Base-by-base conservation (phyloP, 345 rosid genomes). In the Linum lewisii region DNA sequence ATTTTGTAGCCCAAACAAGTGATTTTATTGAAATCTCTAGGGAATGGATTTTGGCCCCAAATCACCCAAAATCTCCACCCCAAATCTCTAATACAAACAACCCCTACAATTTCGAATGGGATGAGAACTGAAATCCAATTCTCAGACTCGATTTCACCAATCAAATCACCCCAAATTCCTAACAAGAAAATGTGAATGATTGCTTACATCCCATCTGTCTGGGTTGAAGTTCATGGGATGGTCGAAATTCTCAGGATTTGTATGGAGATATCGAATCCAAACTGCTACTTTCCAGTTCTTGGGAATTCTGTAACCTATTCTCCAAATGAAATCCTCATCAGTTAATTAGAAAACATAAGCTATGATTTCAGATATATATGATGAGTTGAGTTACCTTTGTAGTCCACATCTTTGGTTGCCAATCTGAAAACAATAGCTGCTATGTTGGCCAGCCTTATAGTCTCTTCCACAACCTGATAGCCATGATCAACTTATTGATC, bases 221-320 rank as follows among this genome's bases (percentile, higher is more conserved):
- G 79, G 85, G 47, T 81, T 73, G n/a, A 76, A 78, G 61, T 77
- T 62, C 64, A 69, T 21, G 0, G 81, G 78, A 63, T 80, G 67
- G 1, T 80, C 66, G 7, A 69, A 77, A 67, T 65, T 69, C 36
- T 70, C 61, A 11, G 67, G 55, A 67, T 74, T 25, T 13, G 52
- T 72, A 21, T 73, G 85, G 11, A 66, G 65, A 50, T 78, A 75
- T 36, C 79, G 65, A 37, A 64, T 4, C 82, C 76, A 81, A 5
- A 65, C 1, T 20, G 76, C 42, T 18, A 78, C 77, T 25, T 57
- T 75, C 81, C 82, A 78, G 10, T 42, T 59, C 60, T 81, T 72
- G 8, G 85, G 85, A 44, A 78, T 75, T 36, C 38, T 69, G 34
- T 70, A 64, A 58, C 78, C 80, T 73, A 69, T 23, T 26, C 32